Evolutionary conservation across 2,329 filamentous ascomycete species (phyloP).

Genomic region (Ophiostoma montium): DNA sequence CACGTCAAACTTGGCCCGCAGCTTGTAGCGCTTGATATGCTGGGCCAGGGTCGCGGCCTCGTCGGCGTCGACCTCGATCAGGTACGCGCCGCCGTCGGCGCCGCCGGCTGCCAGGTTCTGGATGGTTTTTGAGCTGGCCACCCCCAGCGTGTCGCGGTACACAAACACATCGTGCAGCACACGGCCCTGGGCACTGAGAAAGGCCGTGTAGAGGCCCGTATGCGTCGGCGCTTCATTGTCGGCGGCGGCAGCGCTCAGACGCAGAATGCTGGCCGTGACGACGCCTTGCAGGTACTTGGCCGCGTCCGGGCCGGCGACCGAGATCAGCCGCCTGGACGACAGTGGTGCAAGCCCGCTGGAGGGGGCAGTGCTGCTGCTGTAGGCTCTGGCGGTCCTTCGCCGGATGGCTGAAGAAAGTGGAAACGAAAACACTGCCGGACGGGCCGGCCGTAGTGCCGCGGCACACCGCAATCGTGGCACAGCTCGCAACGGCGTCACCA

Average conservation of each 20-base stretch:
- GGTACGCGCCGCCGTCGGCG: slow-evolving; percentile 34
- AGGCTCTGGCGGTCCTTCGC: neutral
- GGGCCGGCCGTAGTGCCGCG: neutral
- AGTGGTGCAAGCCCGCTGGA: slow-evolving; percentile 39
- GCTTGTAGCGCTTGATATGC: slow-evolving; percentile 73
- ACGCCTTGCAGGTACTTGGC: slow-evolving; percentile 79
- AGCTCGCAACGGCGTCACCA: neutral
- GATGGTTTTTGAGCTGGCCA: slow-evolving; percentile 5
- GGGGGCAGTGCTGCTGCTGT: slow-evolving; percentile 9
- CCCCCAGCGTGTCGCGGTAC: slow-evolving; percentile 44
- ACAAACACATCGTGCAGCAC: slow-evolving; percentile 84
- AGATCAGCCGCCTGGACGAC: slow-evolving; percentile 63
- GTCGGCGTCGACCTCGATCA: slow-evolving; percentile 69
- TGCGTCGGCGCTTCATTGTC: slow-evolving; percentile 4
- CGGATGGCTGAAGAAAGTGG: neutral
- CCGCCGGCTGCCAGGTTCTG: slow-evolving; percentile 8
- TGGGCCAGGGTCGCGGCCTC: slow-evolving; percentile 48
- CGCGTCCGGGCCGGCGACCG: slow-evolving; percentile 64
- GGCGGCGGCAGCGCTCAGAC: slow-evolving; percentile 17
- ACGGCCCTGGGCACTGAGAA: slow-evolving; percentile 73
- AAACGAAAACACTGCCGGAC: neutral
- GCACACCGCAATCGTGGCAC: slow-evolving; percentile 1
- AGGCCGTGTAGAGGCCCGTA: slow-evolving; percentile 61
- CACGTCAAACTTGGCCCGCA: slow-evolving; percentile 65
- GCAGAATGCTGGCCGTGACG: slow-evolving; percentile 57